These are phyloP conservation scores for Pseudoturritis turrita DNA, from an alignment of 345 rosid genomes.

Conservation along the genomic window DNA sequence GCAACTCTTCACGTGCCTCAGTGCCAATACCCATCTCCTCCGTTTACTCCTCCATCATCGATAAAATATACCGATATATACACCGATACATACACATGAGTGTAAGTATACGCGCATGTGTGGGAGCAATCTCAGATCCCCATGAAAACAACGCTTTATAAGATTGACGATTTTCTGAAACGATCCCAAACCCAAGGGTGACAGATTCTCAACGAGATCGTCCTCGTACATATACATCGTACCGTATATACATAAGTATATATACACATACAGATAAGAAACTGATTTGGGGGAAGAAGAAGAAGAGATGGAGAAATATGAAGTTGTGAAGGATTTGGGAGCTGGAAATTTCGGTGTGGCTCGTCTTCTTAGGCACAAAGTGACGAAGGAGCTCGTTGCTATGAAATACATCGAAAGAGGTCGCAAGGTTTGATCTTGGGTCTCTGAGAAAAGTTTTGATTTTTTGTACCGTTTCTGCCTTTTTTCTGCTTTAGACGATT, in stretches of 20 bases:
- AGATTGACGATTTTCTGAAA: neutral
- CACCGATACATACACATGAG: constrained; percentile 13
- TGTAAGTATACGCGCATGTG: constrained; percentile 3
- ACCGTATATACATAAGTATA: neutral
- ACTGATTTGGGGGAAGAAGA: neutral
- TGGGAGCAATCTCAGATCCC: constrained; percentile 23
- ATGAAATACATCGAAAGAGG: constrained; percentile 96
- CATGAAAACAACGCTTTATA: constrained; percentile 18
- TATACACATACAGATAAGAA: neutral
- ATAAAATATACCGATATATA: too few species aligned
- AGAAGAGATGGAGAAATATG: constrained; percentile 70
- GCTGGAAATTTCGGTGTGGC: constrained; percentile 94
- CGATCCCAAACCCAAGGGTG: neutral
- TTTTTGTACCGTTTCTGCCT: too few species aligned
- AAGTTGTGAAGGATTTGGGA: constrained; percentile 83
- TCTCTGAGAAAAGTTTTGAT: too few species aligned
- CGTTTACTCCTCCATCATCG: constrained; percentile 27
- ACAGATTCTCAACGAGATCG: neutral
- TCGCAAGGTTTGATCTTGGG: constrained; percentile 50
- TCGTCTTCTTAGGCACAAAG: constrained; percentile 79
- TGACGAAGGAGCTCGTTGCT: constrained; percentile 78
- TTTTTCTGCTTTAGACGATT: neutral
- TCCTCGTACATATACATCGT: constrained; percentile 8
- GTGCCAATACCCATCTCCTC: constrained; percentile 27
- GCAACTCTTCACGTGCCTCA: constrained; percentile 28